These are phyloP conservation scores for Diplodia intermedia DNA, from an alignment of 2,329 filamentous ascomycete genomes.

Conservation along the genomic window DNA sequence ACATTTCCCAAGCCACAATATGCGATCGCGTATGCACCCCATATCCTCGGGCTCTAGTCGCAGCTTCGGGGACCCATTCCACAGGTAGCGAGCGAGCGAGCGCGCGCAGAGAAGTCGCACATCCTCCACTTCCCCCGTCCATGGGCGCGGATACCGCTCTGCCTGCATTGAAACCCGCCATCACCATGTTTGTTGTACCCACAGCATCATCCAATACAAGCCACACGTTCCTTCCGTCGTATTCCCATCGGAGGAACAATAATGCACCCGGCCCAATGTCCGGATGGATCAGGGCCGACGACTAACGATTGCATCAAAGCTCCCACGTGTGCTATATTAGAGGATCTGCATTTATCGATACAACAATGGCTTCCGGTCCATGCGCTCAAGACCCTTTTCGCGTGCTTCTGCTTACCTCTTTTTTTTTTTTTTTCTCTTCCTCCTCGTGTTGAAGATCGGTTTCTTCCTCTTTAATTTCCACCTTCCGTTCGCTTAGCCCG, in stretches of 20 bases:
- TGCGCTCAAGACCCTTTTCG: background rate
- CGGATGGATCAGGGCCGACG: background rate
- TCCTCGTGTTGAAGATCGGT: background rate
- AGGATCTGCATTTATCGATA: background rate
- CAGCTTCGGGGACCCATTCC: background rate
- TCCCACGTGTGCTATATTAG: conserved; percentile 3
- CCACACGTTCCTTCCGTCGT: background rate
- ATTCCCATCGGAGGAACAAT: background rate
- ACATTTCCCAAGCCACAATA: conserved; percentile 9
- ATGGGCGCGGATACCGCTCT: background rate
- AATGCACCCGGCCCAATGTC: background rate
- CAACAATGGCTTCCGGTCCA: background rate
- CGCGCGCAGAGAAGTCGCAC: background rate
- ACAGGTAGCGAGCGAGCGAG: background rate
- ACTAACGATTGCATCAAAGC: background rate
- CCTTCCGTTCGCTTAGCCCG: background rate
- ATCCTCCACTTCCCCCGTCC: conserved; percentile 1
- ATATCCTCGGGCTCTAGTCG: background rate
- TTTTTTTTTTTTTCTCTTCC: background rate
- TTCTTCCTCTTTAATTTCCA: background rate
- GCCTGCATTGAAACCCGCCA: background rate
- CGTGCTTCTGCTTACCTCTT: background rate
- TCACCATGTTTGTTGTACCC: background rate
- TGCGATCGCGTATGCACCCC: background rate
- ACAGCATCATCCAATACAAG: background rate